Base-by-base conservation (phyloP, 2,329 filamentous ascomycete genomes). In the Xylariaceae sp. region DNA sequence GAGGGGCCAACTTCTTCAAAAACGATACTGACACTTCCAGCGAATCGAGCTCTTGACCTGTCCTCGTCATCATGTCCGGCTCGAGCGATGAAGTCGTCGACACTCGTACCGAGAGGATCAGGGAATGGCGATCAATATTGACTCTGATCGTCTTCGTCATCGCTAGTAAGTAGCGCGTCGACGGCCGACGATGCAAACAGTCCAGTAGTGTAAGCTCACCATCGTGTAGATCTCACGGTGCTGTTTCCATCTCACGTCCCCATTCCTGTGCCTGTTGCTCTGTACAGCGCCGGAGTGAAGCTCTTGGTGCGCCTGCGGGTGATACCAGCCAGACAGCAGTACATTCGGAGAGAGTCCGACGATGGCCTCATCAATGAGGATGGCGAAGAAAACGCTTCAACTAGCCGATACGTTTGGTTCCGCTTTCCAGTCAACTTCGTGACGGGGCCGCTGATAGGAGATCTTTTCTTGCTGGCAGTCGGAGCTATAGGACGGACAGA, bases 401-500 rank as follows among this genome's bases (percentile, higher is more conserved):
- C 61, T 44, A 72, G 73, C 55, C 55, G 68, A 1, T 83, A 82
- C 57, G 77, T 83, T 5, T 76, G 77, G 15, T 71, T 87, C 41
- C 69, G 73, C 2, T 83, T 90, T 45, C 87, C 86, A 4, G 76
- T 90, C 74, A 88, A 90, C 69, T 86, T 89, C 63, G 76, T 90
- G 50, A 90, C 88, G 0, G 86, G 86, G 1, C 88, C 88, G 0
- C 73, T 90, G 13, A 82, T 89, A 58, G 87, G 86, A 1, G 86
- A 89, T 65, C 79, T 90, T 0, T 89, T 90, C 65, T 75, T 90
- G 18, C 80, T 90, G 4, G 87, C 87, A 45, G 88, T 89, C 54
- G 67, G 79, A 18, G 87, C 87, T 4, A 90, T 90, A 67, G 86
- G 86, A 1, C 75, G 80, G 18, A 64, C 80, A 58, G 88, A 90